Percentiles rank a stretch among this genome's conserved stretches.
Conservation (phyloP, 495 filamentous ascomycete genomes). For the Penicillium silybi region DNA sequence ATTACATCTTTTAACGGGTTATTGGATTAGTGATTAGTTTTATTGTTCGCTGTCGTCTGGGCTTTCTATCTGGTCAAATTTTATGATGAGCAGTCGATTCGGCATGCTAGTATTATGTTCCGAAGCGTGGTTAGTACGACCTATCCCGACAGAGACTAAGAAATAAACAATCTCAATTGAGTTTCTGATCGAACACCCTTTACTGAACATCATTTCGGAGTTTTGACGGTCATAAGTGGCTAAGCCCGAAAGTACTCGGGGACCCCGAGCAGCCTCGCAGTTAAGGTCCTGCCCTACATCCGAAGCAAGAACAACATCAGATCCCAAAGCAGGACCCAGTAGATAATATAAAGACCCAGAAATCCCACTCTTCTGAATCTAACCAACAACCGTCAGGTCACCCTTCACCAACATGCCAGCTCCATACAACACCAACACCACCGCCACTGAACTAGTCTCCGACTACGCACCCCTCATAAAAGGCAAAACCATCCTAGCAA, state of each 20-base stretch:
- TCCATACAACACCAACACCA: slow-evolving; percentile 6
- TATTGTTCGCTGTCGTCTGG: neutral
- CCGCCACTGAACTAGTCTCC: slow-evolving; percentile 7
- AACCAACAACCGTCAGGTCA: no score
- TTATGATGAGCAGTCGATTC: neutral
- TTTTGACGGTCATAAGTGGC: neutral
- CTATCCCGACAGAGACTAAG: neutral
- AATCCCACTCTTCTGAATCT: no score
- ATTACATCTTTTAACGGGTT: neutral
- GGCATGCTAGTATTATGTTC: neutral
- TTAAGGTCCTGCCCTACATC: no score
- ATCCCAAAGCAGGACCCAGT: no score
- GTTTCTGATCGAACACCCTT: no score
- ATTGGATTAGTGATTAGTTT: no score
- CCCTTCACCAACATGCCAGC: neutral
- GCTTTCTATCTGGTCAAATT: no score
- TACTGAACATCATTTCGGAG: neutral
- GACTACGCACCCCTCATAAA: slow-evolving; percentile 3
- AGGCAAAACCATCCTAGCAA: slow-evolving; percentile 37
- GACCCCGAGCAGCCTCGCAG: neutral
- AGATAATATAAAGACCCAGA: no score
- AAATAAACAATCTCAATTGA: neutral
- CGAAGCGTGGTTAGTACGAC: neutral
- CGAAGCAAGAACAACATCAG: no score
- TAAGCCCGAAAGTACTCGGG: neutral